A percentile compares a stretch with the other conserved stretches of the same genome.
phyloP scores from a whole-genome alignment of 352 stramenopile species.

The Plasmopara viticola region DNA sequence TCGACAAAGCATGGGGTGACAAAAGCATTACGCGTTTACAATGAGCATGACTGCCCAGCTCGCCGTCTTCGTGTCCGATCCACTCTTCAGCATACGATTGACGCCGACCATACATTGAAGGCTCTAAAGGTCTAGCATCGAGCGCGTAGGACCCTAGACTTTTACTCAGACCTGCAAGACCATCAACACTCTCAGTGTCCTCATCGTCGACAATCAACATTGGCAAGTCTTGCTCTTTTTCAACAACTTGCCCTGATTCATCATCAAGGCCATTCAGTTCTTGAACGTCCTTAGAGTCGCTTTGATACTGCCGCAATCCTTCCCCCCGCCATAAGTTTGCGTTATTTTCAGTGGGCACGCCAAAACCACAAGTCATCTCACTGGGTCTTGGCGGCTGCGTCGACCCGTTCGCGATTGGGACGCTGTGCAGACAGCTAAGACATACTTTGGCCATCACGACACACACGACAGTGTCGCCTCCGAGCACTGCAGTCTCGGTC shows the following conservation, averaged over 20 bases:
- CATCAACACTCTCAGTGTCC: constrained; percentile 29
- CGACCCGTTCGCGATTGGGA: constrained; percentile 30
- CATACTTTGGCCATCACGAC: constrained; percentile 61
- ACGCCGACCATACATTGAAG: constrained; percentile 15
- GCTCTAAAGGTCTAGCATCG: constrained; percentile 9
- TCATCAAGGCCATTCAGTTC: constrained; percentile 25
- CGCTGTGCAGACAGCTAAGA: constrained; percentile 45
- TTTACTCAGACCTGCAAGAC: constrained; percentile 23
- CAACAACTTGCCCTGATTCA: constrained; percentile 2
- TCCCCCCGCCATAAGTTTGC: constrained; percentile 4
- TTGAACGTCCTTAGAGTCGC: constrained; percentile 16
- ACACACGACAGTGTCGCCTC: constrained; percentile 20
- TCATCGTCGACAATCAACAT: constrained; percentile 33
- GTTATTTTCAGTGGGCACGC: background rate
- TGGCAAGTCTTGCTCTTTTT: constrained; percentile 21
- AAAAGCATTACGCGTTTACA: constrained; percentile 23
- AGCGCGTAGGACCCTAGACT: constrained; percentile 14
- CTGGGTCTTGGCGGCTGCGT: constrained; percentile 20
- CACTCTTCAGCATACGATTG: constrained; percentile 23
- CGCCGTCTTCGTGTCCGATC: constrained; percentile 19
- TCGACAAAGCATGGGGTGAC: constrained; percentile 24
- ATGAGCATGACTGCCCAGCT: constrained; percentile 18
- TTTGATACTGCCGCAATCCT: constrained; percentile 14
- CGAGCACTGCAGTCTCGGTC: constrained; percentile 19
- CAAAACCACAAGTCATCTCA: constrained; percentile 10